These are phyloP conservation scores for Trichothecium roseum DNA, from an alignment of 2,329 filamentous ascomycete species.

Conservation along the genomic window DNA sequence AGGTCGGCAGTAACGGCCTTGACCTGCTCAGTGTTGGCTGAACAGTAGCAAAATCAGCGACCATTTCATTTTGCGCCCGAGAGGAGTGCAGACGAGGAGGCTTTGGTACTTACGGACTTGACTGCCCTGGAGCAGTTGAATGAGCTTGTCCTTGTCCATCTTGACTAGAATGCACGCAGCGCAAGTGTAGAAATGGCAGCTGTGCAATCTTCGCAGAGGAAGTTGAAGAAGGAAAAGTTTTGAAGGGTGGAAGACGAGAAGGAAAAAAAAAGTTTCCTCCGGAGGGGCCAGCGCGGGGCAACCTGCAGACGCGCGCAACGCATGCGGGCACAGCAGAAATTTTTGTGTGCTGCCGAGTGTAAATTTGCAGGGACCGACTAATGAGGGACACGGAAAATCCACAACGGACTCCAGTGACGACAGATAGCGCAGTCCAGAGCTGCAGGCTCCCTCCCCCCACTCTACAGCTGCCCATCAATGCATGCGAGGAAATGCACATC, in stretches of 20 bases:
- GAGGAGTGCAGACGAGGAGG: constrained; percentile 1
- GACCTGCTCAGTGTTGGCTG: constrained; percentile 80
- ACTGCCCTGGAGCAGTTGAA: constrained; percentile 77
- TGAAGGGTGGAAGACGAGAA: constrained; percentile 3
- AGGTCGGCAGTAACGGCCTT: constrained; percentile 84
- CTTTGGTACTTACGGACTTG: constrained; percentile 61
- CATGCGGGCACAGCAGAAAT: too few relatives aligned
- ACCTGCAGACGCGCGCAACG: too few relatives aligned
- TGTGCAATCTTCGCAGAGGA: constrained; percentile 1
- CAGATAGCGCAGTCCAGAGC: too few relatives aligned
- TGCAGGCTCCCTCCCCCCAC: too few relatives aligned
- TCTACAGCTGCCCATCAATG: too few relatives aligned
- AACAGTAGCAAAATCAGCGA: constrained; percentile 21
- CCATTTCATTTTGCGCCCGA: not conserved
- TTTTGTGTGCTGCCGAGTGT: too few relatives aligned
- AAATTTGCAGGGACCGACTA: too few relatives aligned
- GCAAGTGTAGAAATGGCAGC: not conserved
- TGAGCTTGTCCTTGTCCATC: constrained; percentile 58
- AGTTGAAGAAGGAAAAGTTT: constrained; percentile 5
- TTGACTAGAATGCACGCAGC: constrained; percentile 7
- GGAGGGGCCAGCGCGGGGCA: too few relatives aligned
- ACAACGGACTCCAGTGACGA: too few relatives aligned
- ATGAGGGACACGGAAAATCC: too few relatives aligned
- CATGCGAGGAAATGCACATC: too few relatives aligned
- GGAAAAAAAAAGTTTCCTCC: constrained; percentile 1